Evolutionary conservation across 208 protist species (phyloP).

Genomic region (Strigomonas culicis): DNA sequence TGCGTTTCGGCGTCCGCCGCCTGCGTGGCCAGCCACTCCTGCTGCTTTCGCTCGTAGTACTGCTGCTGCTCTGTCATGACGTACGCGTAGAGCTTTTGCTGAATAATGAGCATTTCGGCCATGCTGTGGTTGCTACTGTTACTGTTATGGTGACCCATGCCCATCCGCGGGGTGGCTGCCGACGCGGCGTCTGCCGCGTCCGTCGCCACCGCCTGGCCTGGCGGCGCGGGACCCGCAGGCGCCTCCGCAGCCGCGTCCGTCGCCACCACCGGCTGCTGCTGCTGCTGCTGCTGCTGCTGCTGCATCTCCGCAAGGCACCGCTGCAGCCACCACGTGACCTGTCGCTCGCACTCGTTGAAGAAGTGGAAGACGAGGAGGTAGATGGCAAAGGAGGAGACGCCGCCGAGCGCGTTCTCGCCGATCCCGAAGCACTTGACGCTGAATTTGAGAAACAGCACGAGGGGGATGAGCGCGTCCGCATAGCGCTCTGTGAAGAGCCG

Average conservation of each 20-base stretch:
- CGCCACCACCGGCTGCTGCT: background rate
- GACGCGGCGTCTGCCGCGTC: no score
- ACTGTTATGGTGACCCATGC: no score
- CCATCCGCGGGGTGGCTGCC: no score
- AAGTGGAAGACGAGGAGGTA: constrained; percentile 84
- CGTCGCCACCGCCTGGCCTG: no score
- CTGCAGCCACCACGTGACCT: constrained; percentile 33
- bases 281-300: background rate
- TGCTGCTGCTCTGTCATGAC: no score
- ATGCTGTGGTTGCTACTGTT: background rate
- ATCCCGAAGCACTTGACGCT: constrained; percentile 58
- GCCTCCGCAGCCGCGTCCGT: background rate
- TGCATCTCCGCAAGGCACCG: background rate
- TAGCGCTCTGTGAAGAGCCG: constrained; percentile 48
- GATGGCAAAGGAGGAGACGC: constrained; percentile 80
- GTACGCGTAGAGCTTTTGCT: constrained; percentile 25
- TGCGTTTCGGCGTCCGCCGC: constrained; percentile 1
- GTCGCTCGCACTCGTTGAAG: constrained; percentile 58
- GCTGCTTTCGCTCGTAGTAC: no score
- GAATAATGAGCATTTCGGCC: constrained; percentile 21
- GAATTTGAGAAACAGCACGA: constrained; percentile 85
- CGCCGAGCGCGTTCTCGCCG: constrained; percentile 66
- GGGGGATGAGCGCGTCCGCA: constrained; percentile 47
- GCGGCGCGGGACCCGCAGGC: no score
- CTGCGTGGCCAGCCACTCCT: constrained; percentile 21